Evolutionary conservation across 257 asterid genomes (phyloP).

Genomic region (Solanum pinnatisectum): DNA sequence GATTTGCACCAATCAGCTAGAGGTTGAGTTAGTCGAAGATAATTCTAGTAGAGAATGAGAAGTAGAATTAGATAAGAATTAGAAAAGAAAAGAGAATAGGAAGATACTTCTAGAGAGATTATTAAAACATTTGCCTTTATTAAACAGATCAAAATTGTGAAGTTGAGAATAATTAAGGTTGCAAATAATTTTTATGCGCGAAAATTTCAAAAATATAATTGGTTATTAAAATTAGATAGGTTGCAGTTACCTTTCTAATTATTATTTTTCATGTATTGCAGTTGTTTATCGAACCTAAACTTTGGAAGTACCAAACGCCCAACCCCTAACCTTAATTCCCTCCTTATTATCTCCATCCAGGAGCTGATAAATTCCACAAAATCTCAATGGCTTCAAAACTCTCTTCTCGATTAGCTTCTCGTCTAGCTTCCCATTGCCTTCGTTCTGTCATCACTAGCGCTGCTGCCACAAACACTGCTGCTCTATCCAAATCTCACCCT

Average conservation of each 20-base stretch:
- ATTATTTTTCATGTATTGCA: neutral
- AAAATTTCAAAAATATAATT: neutral
- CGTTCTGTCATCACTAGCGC: constrained; percentile 8
- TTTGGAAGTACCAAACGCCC: too few relatives aligned
- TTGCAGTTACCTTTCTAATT: neutral
- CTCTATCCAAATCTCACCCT: constrained; percentile 4
- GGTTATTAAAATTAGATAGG: neutral
- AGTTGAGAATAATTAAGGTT: neutral
- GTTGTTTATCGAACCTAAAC: neutral
- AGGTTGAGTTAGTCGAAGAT: neutral
- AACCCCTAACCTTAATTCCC: neutral
- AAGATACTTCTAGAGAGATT: too few relatives aligned
- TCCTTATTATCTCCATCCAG: neutral
- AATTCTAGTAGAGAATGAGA: neutral
- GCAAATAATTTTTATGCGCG: neutral
- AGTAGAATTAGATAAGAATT: too few relatives aligned
- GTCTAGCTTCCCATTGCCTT: constrained; percentile 4
- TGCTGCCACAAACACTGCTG: constrained; percentile 18
- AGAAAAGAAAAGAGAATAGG: too few relatives aligned
- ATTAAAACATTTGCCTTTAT: too few relatives aligned
- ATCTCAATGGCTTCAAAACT: constrained; percentile 40
- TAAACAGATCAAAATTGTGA: too few relatives aligned
- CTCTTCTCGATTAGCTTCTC: constrained; percentile 26
- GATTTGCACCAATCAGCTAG: neutral
- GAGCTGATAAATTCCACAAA: neutral